Evolutionary conservation across 169 alveolate genomes (phyloP), one percentile per base, ranked within the genome.

Genomic region (Amoebophrya sp.): DNA sequence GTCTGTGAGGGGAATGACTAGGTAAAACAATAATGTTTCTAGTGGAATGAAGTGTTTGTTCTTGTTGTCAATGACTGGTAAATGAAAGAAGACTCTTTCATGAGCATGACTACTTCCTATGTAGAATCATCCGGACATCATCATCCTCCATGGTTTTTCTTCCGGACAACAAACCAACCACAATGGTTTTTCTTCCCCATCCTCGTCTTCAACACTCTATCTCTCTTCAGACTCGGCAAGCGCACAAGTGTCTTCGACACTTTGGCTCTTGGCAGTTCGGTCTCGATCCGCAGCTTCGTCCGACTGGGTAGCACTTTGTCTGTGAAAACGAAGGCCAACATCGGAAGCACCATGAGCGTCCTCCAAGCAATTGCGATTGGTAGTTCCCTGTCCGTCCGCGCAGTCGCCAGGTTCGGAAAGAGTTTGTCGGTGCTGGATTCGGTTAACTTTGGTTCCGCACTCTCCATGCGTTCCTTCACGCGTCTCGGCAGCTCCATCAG

Each of bases 301-400:
- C 36, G 90, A 33, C n/a, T 33, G 29, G 90, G 90, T 23, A 36
- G 54, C n/a, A 33, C 53, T 41, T 47, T 89, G 40, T 89, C 90
- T 24, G 90, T 89, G 53, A 14, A 39, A 33, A 38, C 77, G 39
- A n/a, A 29, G 26, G 39, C n/a, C 2, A 29, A 36, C 18, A 26
- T 36, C 83, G 83, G 83, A 29, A 12, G 36, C 36, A 38, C 36
- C 0, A 0, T 10, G 29, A 40, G 77, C 36, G 33, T 23, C n/a
- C 3, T 1, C 65, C 77, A 76, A 1, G 76, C 41, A 10, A 76
- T 26, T 12, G 40, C 23, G 29, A 39, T 89, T 38, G 91, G 91
- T 38, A 40, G 77, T n/a, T 39, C 91, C 2, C 91, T 89, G 10
- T 89, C 91, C 54, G 76, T 89, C 38, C 91, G 36, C 91, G 24